phyloP scores from a whole-genome alignment of 768 basidiomycete species.

The Clavaria fumosa region DNA sequence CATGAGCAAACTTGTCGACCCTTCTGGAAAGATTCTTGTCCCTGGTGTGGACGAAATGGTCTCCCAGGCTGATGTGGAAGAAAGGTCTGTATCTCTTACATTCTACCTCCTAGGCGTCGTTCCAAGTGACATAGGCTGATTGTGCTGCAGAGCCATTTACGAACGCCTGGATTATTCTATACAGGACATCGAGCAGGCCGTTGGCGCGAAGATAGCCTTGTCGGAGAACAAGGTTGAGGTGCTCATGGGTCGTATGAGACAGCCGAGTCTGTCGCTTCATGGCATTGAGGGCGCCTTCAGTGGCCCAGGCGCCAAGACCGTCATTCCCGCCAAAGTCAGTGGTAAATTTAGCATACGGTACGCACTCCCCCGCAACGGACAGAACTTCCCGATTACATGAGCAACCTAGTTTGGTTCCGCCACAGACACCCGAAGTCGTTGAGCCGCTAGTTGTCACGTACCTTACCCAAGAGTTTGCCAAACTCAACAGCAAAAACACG shows the following conservation, averaged over 20 bases:
- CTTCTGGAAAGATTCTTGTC: constrained; percentile 68
- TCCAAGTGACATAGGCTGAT: neutral
- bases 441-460: constrained; percentile 56
- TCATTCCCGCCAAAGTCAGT: constrained; percentile 78
- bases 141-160: constrained; percentile 44
- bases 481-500: constrained; percentile 74
- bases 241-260: constrained; percentile 90
- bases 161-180: constrained; percentile 57
- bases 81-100: constrained; percentile 32
- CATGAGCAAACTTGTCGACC: constrained; percentile 73
- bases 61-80: constrained; percentile 51
- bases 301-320: constrained; percentile 72
- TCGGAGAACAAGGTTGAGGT: constrained; percentile 61
- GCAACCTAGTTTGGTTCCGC: constrained; percentile 55
- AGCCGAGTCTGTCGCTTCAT: constrained; percentile 79
- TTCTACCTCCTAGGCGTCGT: constrained; percentile 3
- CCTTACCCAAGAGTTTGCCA: constrained; percentile 66
- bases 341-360: constrained; percentile 94
- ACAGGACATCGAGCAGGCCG: constrained; percentile 58
- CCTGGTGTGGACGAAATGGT: constrained; percentile 86
- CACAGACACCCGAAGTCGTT: constrained; percentile 67
- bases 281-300: constrained; percentile 95
- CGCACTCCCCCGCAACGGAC: constrained; percentile 11
- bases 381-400: neutral
- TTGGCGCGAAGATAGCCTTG: constrained; percentile 62